Evolutionary conservation across 345 rosid species (phyloP).

Genomic region (Ceriops zippeliana): DNA sequence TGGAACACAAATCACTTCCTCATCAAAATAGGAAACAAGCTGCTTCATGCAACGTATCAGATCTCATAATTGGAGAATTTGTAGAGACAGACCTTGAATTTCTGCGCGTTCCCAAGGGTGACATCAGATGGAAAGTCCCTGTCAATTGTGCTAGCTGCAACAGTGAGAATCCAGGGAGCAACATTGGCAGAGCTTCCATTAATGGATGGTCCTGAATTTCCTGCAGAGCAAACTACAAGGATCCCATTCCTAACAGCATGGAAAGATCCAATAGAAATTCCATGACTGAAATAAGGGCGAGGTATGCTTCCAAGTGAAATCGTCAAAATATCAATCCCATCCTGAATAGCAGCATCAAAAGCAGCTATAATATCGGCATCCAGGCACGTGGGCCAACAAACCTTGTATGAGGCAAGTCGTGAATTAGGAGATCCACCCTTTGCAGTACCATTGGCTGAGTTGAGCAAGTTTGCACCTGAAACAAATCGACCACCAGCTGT

Average conservation of each 20-base stretch:
- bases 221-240: constrained; percentile 28
- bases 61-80: background rate
- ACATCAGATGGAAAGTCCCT: constrained; percentile 13
- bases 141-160: constrained; percentile 26
- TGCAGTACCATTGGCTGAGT: constrained; percentile 58
- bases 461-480: constrained; percentile 40
- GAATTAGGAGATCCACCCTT: constrained; percentile 69
- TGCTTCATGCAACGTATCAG: background rate
- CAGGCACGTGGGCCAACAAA: constrained; percentile 52
- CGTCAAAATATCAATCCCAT: constrained; percentile 52
- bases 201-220: constrained; percentile 20
- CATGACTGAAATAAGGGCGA: background rate
- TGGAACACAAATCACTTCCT: no score
- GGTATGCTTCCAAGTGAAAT: constrained; percentile 36
- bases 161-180: constrained; percentile 22
- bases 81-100: background rate
- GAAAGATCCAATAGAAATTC: constrained; percentile 21
- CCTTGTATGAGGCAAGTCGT: constrained; percentile 55
- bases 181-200: constrained; percentile 5
- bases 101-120: background rate
- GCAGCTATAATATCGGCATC: constrained; percentile 54
- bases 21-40: background rate
- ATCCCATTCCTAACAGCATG: constrained; percentile 19
- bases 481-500: constrained; percentile 60
- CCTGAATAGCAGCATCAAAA: constrained; percentile 50